Percentiles rank a stretch among this genome's conserved stretches.
phyloP scores from a whole-genome alignment of 495 filamentous ascomycete genomes.

The Aspergillus conjunctus region DNA sequence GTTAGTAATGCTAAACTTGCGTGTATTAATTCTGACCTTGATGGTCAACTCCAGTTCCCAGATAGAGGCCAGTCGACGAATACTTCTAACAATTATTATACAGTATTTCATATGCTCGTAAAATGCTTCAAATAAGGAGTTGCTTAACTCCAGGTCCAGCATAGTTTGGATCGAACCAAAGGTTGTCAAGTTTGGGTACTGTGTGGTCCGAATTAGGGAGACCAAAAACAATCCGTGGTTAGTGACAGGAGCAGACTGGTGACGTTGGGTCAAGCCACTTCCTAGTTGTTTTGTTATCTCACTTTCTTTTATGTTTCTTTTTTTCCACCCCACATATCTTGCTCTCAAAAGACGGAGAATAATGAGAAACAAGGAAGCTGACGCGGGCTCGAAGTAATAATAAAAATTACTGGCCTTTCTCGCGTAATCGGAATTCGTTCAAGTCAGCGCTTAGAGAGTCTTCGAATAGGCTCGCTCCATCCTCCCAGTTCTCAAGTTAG shows the following conservation, averaged over 20 bases:
- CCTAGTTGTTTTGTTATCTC: too few species aligned
- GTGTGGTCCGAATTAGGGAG: conserved; percentile 9
- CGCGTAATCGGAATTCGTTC: background rate
- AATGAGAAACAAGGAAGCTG: background rate
- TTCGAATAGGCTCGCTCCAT: background rate
- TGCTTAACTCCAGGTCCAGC: background rate
- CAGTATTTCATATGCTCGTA: too few species aligned
- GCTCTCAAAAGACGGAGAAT: background rate
- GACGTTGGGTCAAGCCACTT: conserved; percentile 1
- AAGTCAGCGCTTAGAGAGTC: background rate
- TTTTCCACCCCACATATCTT: background rate
- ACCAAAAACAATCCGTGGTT: background rate
- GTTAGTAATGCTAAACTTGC: background rate
- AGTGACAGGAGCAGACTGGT: background rate
- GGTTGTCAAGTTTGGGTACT: background rate
- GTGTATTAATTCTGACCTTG: too few species aligned
- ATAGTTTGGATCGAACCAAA: conserved; percentile 10
- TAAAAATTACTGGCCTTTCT: background rate
- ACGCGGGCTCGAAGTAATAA: background rate
- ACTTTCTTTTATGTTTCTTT: background rate
- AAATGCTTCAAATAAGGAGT: too few species aligned
- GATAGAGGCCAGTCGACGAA: too few species aligned
- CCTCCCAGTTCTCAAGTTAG: background rate
- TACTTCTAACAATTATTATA: too few species aligned
- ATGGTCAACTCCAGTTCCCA: too few species aligned